Conservation (phyloP, 257 asterid genomes). For the Parsonsia alboflavescens region DNA sequence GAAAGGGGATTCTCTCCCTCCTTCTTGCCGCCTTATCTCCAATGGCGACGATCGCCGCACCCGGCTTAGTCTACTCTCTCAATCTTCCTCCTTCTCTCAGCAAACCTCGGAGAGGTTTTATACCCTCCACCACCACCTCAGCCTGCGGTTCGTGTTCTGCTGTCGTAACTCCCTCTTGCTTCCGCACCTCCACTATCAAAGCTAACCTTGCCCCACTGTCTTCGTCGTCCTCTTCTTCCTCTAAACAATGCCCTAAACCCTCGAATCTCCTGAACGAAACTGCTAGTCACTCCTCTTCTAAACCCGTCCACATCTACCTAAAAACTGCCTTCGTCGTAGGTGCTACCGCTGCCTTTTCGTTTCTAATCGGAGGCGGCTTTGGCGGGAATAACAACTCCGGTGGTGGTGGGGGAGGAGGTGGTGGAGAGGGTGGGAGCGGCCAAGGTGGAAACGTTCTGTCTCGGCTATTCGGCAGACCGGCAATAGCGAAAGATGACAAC, state of each 20-base stretch:
- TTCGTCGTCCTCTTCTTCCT: constrained; percentile 24
- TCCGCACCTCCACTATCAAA: constrained; percentile 24
- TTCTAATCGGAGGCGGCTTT: constrained; percentile 37
- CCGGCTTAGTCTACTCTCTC: constrained; percentile 41
- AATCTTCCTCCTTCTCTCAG: constrained; percentile 28
- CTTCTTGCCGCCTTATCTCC: constrained; percentile 29
- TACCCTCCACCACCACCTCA: constrained; percentile 14
- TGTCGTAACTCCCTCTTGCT: constrained; percentile 14
- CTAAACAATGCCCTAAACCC: constrained; percentile 56
- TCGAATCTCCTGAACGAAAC: constrained; percentile 15
- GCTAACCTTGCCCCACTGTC: constrained; percentile 23
- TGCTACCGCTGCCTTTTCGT: constrained; percentile 37
- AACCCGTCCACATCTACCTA: constrained; percentile 20
- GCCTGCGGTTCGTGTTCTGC: constrained; percentile 2
- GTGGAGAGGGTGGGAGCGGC: constrained; percentile 51
- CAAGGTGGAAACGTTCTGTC: constrained; percentile 59
- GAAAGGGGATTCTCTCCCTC: constrained; percentile 9
- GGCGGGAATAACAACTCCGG: constrained; percentile 37
- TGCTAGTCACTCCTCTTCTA: constrained; percentile 16
- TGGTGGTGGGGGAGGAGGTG: constrained; percentile 33
- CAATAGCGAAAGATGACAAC: constrained; percentile 79
- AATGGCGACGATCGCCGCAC: constrained; percentile 57
- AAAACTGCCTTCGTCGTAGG: constrained; percentile 45
- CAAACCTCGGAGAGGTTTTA: constrained; percentile 26
- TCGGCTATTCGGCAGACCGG: constrained; percentile 39